Evolutionary conservation across 176 grass and related monocot genomes (phyloP).

Genomic region (Juncus effusus): DNA sequence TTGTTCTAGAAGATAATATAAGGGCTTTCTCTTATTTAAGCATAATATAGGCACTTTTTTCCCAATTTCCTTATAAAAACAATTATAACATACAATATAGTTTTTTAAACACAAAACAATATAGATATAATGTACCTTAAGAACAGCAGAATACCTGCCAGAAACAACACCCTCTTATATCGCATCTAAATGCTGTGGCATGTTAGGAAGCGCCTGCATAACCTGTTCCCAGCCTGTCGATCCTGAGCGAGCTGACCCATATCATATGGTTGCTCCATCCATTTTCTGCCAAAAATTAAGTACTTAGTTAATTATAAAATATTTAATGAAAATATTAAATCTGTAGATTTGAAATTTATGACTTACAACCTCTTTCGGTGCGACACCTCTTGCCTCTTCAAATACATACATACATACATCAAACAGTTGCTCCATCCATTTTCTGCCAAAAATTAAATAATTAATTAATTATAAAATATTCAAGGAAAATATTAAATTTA

Average conservation of each 20-base stretch:
- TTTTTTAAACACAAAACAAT: background rate
- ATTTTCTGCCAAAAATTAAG: no score
- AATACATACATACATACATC: no score
- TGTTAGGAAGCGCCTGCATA: constrained; percentile 61
- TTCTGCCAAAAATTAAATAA: no score
- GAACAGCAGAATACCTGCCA: constrained; percentile 81
- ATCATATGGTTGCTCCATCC: no score
- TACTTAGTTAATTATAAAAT: no score
- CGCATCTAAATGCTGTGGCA: constrained; percentile 64
- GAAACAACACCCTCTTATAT: constrained; percentile 67
- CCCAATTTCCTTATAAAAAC: background rate
- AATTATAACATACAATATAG: background rate
- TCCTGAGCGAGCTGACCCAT: constrained; percentile 77
- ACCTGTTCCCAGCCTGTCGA: constrained; percentile 61
- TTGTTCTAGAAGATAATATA: background rate
- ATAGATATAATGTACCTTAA: constrained; percentile 45
- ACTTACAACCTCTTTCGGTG: no score
- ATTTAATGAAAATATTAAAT: no score
- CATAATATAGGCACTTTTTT: background rate
- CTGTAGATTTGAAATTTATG: no score
- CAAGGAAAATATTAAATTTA: no score
- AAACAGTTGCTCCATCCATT: no score
- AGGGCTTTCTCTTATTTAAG: background rate
- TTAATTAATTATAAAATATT: no score
- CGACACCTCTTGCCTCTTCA: no score